Percentiles rank a stretch among this genome's conserved stretches.
phyloP scores from a whole-genome alignment of 306 rosid species.

The Ceratonia siliqua region DNA sequence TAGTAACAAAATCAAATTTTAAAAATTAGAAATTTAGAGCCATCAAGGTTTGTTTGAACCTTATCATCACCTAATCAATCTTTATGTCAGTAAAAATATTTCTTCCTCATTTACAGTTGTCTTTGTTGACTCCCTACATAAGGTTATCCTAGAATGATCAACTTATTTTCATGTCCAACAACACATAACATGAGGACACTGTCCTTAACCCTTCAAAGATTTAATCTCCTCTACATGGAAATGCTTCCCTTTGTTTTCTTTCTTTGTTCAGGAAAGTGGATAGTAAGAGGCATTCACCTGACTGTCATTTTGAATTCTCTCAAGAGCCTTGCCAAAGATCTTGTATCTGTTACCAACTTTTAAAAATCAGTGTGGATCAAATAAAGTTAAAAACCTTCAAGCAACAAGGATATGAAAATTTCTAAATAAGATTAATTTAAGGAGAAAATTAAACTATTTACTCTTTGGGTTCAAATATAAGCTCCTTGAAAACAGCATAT shows the following conservation, averaged over 20 bases:
- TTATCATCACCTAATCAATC: constrained; percentile 9
- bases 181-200: neutral
- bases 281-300: constrained; percentile 44
- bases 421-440: neutral
- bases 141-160: neutral
- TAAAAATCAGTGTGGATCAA: neutral
- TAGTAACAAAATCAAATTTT: constrained; percentile 6
- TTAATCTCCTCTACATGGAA: neutral
- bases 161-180: neutral
- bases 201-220: neutral
- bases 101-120: neutral
- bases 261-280: neutral
- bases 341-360: constrained; percentile 49
- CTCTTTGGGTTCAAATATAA: constrained; percentile 95
- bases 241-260: neutral
- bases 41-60: constrained; percentile 9
- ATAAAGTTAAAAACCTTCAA: constrained; percentile 17
- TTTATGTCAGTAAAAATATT: neutral
- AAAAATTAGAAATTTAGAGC: neutral
- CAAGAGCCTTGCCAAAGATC: constrained; percentile 60
- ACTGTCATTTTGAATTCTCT: constrained; percentile 67
- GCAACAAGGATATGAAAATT: neutral
- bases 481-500: constrained; percentile 93
- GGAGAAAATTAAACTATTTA: constrained; percentile 39
- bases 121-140: neutral